These are phyloP conservation scores for Verticillium nubilum DNA, from an alignment of 2,329 filamentous ascomycete species.

Conservation along the genomic window DNA sequence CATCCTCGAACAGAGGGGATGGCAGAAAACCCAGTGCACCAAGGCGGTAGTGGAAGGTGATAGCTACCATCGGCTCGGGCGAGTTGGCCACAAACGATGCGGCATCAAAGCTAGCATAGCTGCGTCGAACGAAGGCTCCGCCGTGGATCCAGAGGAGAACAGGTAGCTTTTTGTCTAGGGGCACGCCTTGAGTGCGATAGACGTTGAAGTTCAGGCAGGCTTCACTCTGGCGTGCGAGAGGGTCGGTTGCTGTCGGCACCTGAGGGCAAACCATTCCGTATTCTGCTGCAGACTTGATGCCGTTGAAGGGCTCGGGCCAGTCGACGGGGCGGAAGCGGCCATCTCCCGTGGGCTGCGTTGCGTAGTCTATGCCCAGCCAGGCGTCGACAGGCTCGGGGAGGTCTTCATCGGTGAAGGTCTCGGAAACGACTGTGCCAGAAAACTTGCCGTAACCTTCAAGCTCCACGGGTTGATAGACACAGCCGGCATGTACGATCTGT, in stretches of 20 bases:
- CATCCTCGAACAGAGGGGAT: constrained; percentile 29
- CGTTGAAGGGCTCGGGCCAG: constrained; percentile 32
- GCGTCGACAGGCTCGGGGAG: constrained; percentile 24
- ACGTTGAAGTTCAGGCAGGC: constrained; percentile 10
- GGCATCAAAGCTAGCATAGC: constrained; percentile 5
- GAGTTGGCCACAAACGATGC: constrained; percentile 18
- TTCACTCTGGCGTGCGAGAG: constrained; percentile 1
- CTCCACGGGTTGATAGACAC: constrained; percentile 11
- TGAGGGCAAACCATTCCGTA: constrained; percentile 39
- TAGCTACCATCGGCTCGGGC: constrained; percentile 17
- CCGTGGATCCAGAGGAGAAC: constrained; percentile 12
- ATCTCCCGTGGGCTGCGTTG: constrained; percentile 32
- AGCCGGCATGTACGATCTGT: not conserved
- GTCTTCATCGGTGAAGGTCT: constrained; percentile 21
- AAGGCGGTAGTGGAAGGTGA: constrained; percentile 21
- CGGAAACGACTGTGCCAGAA: constrained; percentile 27
- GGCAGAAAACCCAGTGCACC: constrained; percentile 34
- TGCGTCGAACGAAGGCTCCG: constrained; percentile 1
- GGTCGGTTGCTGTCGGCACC: constrained; percentile 17
- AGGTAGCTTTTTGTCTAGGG: constrained; percentile 13
- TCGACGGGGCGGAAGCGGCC: constrained; percentile 29
- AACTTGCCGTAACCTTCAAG: constrained; percentile 36
- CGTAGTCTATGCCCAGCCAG: constrained; percentile 42
- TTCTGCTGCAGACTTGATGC: constrained; percentile 27
- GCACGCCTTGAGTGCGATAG: constrained; percentile 20